Conservation (phyloP, 495 filamentous ascomycete genomes). For the Penicillium subrubescens region DNA sequence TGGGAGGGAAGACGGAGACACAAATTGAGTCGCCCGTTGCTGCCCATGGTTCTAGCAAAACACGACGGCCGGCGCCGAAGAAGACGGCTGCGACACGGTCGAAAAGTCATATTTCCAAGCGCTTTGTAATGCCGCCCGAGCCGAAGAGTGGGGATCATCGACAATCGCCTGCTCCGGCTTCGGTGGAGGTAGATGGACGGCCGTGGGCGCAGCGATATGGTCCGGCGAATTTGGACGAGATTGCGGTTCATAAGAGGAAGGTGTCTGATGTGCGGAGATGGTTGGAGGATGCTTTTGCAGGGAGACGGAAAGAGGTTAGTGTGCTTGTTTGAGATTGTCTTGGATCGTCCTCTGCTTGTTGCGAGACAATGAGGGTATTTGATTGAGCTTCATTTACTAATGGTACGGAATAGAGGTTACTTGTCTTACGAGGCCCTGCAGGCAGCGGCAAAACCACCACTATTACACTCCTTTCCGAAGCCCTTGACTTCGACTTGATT, state of each 20-base stretch:
- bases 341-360: neutral
- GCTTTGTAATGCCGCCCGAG: constrained; percentile 28
- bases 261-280: constrained; percentile 81
- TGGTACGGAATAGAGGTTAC: constrained; percentile 56
- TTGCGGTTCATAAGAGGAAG: constrained; percentile 92
- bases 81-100: constrained; percentile 11
- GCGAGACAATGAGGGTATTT: neutral
- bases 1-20: constrained; percentile 1
- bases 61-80: constrained; percentile 14
- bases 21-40: constrained; percentile 6
- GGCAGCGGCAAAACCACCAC: constrained; percentile 93
- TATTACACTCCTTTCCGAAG: constrained; percentile 69
- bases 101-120: constrained; percentile 20
- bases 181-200: constrained; percentile 23
- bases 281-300: constrained; percentile 72
- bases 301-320: constrained; percentile 41
- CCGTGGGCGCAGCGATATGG: constrained; percentile 89
- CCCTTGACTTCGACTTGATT: constrained; percentile 69
- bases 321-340: neutral
- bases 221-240: constrained; percentile 71
- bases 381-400: neutral
- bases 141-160: neutral
- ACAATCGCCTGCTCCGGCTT: neutral
- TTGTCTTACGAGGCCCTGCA: constrained; percentile 88
- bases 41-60: constrained; percentile 2